phyloP scores from a whole-genome alignment of 176 grass and related monocot species.

The Melocanna baccifera region DNA sequence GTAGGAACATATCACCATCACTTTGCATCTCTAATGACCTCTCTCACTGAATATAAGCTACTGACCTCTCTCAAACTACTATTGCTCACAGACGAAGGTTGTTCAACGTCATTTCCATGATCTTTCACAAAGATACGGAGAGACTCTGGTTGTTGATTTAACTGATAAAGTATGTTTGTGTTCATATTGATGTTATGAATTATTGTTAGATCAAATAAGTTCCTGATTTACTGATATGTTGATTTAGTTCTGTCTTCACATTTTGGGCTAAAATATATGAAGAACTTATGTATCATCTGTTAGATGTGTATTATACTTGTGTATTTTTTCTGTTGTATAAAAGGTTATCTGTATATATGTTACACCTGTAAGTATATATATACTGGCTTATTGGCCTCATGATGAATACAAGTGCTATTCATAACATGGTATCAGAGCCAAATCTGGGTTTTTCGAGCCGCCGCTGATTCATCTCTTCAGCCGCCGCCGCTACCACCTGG shows the following conservation, averaged over 20 bases:
- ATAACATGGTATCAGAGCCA: too few relatives aligned
- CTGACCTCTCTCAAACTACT: constrained; percentile 33
- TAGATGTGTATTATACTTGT: too few relatives aligned
- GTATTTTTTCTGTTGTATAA: too few relatives aligned
- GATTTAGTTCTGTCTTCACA: background rate
- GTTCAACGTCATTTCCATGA: constrained; percentile 75
- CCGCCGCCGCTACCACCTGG: too few relatives aligned
- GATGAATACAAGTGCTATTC: too few relatives aligned
- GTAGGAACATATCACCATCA: constrained; percentile 38
- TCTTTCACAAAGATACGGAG: constrained; percentile 92
- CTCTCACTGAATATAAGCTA: constrained; percentile 15
- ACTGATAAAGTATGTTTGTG: constrained; percentile 84
- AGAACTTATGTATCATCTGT: background rate
- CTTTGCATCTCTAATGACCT: background rate
- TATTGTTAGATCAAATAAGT: constrained; percentile 4
- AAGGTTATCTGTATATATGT: too few relatives aligned
- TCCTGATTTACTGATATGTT: background rate
- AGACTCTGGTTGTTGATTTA: constrained; percentile 65
- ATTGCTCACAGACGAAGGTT: constrained; percentile 67
- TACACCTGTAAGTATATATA: too few relatives aligned
- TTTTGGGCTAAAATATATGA: constrained; percentile 4
- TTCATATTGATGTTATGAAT: constrained; percentile 2
- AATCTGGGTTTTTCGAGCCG: too few relatives aligned
- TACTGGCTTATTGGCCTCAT: too few relatives aligned
- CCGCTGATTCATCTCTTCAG: too few relatives aligned